Conservation (phyloP, 371 early-diverging fungal species). For the Quaeritorhiza haematococci region DNA sequence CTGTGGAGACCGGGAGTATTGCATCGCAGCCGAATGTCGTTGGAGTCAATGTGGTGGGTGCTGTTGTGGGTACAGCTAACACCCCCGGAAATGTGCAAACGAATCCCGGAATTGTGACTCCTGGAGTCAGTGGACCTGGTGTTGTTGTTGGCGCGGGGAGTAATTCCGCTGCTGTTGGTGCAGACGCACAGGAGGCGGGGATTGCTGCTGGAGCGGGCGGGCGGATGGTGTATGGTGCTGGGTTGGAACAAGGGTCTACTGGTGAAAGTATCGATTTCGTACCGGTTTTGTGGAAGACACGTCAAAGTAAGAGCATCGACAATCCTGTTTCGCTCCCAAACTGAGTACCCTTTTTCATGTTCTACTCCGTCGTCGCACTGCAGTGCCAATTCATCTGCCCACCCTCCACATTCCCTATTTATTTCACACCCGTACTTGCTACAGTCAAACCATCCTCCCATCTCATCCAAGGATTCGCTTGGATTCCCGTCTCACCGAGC, state of each 20-base stretch:
- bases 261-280: constrained; percentile 45
- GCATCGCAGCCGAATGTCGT: too few species aligned
- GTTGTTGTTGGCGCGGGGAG: background rate
- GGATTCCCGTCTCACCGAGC: constrained; percentile 49
- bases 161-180: background rate
- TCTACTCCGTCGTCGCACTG: background rate
- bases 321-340: background rate
- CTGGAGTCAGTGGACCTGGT: too few species aligned
- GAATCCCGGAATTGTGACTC: too few species aligned
- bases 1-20: too few species aligned
- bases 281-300: constrained; percentile 61
- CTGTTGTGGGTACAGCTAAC: too few species aligned
- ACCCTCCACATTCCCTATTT: background rate
- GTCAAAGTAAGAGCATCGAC: constrained; percentile 40
- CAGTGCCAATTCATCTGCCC: background rate
- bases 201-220: too few species aligned
- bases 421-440: background rate
- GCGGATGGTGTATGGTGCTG: too few species aligned
- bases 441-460: constrained; percentile 43
- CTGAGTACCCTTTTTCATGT: background rate
- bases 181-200: too few species aligned
- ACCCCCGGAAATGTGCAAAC: too few species aligned
- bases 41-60: too few species aligned
- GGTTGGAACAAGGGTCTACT: too few species aligned
- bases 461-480: constrained; percentile 53